Evolutionary conservation across 768 basidiomycete species (phyloP).

Genomic region (Amanita rubescens): DNA sequence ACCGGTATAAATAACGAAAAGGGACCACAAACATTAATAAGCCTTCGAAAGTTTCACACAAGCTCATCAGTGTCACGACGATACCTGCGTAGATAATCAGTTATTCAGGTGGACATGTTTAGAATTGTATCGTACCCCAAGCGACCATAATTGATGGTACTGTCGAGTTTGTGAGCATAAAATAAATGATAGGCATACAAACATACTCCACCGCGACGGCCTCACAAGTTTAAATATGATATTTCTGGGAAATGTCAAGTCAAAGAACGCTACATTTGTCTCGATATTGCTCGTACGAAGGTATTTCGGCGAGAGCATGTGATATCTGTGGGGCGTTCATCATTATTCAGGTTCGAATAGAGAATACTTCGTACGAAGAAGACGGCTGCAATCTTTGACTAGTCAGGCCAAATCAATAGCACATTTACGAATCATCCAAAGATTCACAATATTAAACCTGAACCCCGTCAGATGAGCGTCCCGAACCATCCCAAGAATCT

Average conservation of each 20-base stretch:
- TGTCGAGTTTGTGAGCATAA: neutral
- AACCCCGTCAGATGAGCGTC: conserved; percentile 18
- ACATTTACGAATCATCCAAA: neutral
- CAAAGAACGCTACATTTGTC: neutral
- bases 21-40: conserved; percentile 14
- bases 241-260: conserved; percentile 13
- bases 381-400: conserved; percentile 16
- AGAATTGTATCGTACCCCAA: conserved; percentile 13
- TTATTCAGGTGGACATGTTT: neutral
- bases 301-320: conserved; percentile 21
- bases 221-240: conserved; percentile 20
- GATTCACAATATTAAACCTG: conserved; percentile 19
- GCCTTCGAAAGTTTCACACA: conserved; percentile 18
- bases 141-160: conserved; percentile 21
- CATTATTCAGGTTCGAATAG: neutral
- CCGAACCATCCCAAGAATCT: conserved; percentile 19
- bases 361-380: conserved; percentile 16
- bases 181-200: neutral
- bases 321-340: conserved; percentile 14
- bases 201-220: conserved; percentile 21
- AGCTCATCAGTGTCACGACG: conserved; percentile 22
- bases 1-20: neutral
- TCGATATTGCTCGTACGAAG: conserved; percentile 15
- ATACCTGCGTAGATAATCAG: conserved; percentile 9
- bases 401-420: neutral